Evolutionary conservation across 2,329 filamentous ascomycete genomes (phyloP).

Genomic region (Ophiobolus disseminans): DNA sequence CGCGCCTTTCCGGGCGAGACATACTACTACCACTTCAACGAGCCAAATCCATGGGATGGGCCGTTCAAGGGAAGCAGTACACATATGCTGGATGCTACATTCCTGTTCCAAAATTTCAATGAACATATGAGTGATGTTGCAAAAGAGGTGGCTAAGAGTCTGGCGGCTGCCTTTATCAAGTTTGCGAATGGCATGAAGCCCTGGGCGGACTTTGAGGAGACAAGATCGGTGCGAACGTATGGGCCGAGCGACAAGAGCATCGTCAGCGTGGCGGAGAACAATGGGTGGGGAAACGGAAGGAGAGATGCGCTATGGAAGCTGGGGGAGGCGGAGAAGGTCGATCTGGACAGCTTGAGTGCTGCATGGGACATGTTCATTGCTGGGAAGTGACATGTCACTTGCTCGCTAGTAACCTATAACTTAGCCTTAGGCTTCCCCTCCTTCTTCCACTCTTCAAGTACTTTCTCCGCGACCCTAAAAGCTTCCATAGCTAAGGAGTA

Average conservation of each 20-base stretch:
- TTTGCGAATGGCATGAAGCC: constrained; percentile 27
- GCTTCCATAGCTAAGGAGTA: constrained; percentile 49
- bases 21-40: constrained; percentile 31
- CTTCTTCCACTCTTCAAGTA: constrained; percentile 54
- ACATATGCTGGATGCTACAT: constrained; percentile 38
- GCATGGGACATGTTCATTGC: constrained; percentile 32
- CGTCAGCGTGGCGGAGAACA: neutral
- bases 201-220: constrained; percentile 11
- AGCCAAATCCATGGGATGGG: constrained; percentile 36
- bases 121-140: constrained; percentile 11
- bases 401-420: constrained; percentile 8
- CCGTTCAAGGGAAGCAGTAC: constrained; percentile 26
- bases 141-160: constrained; percentile 8
- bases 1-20: constrained; percentile 24
- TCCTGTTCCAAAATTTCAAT: constrained; percentile 37
- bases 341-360: constrained; percentile 25
- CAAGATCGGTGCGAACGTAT: constrained; percentile 8
- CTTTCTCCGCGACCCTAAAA: constrained; percentile 55
- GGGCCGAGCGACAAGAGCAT: constrained; percentile 3
- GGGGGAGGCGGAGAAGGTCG: constrained; percentile 17
- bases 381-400: constrained; percentile 6
- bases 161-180: constrained; percentile 26
- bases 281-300: constrained; percentile 1
- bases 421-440: constrained; percentile 27
- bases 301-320: constrained; percentile 18